Evolutionary conservation across 208 protist species (phyloP).

Genomic region (Trypanosoma conorhini): DNA sequence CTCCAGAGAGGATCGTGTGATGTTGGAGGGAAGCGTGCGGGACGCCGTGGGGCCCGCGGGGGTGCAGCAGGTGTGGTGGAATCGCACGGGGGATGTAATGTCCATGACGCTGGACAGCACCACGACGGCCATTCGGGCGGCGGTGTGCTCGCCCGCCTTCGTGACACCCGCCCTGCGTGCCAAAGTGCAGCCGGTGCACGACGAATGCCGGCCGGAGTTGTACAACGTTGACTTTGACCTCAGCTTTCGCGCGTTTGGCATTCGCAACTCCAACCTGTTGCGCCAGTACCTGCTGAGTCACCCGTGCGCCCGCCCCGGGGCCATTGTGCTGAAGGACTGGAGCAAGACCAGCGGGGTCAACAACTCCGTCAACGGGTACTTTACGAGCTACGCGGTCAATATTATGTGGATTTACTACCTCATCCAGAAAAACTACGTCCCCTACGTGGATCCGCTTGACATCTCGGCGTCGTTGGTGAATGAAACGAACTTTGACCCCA

Average conservation of each 20-base stretch:
- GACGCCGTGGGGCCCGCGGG: conserved; percentile 42
- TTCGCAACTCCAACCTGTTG: conserved; percentile 88
- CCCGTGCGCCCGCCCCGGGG: conserved; percentile 80
- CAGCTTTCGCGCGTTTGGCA: conserved; percentile 87
- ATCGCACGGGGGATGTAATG: conserved; percentile 64
- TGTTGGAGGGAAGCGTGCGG: conserved; percentile 78
- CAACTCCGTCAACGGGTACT: conserved; percentile 88
- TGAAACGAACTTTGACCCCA: conserved; percentile 39
- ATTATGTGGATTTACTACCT: conserved; percentile 94
- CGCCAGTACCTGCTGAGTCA: conserved; percentile 78
- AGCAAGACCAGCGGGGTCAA: conserved; percentile 89
- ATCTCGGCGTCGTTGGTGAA: conserved; percentile 60
- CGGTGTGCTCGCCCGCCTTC: conserved; percentile 54
- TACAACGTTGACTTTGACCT: conserved; percentile 91
- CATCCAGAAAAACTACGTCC: conserved; percentile 69
- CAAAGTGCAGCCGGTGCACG: conserved; percentile 76
- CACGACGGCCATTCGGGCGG: conserved; percentile 59
- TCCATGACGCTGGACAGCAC: conserved; percentile 70
- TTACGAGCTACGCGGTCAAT: conserved; percentile 91
- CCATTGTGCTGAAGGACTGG: conserved; percentile 91
- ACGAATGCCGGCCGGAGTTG: conserved; percentile 82
- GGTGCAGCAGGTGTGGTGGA: conserved; percentile 90
- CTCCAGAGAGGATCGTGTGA: conserved; percentile 50
- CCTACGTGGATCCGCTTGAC: conserved; percentile 75
- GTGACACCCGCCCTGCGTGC: conserved; percentile 47